A percentile compares a stretch with the other conserved stretches of the same genome.
phyloP scores from a whole-genome alignment of 805 yeast species.

The Candida piceae region DNA sequence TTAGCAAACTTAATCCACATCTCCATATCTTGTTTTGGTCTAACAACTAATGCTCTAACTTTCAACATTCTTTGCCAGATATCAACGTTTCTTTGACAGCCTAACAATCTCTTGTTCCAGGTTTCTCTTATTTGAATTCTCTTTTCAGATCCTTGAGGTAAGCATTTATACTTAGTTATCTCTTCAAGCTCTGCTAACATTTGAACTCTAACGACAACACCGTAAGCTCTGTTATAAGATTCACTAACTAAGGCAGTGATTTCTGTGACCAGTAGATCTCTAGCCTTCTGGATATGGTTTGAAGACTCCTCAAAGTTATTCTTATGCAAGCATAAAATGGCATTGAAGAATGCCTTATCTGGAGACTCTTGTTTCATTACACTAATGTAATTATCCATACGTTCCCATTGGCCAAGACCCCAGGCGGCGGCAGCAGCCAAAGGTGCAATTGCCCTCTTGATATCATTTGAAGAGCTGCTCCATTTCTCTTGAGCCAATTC shows the following conservation, averaged over 20 bases:
- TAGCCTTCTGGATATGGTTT: constrained; percentile 72
- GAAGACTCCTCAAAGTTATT: constrained; percentile 81
- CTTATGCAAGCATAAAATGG: constrained; percentile 79
- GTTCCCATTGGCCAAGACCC: constrained; percentile 97
- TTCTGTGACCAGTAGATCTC: constrained; percentile 88
- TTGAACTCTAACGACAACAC: constrained; percentile 94
- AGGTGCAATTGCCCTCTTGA: constrained; percentile 84
- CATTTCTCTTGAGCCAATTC: constrained; percentile 84
- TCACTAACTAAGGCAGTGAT: constrained; percentile 92
- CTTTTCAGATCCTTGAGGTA: constrained; percentile 79
- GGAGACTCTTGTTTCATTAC: constrained; percentile 93
- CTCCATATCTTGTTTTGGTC: constrained; percentile 94
- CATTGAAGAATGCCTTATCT: constrained; percentile 91
- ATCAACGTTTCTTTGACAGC: constrained; percentile 95
- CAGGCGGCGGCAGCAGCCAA: constrained; percentile 98
- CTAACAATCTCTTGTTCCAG: constrained; percentile 88
- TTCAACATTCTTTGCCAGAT: constrained; percentile 97
- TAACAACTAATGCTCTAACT: constrained; percentile 87
- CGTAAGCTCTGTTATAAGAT: constrained; percentile 93
- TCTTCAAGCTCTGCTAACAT: constrained; percentile 97
- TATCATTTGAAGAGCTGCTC: constrained; percentile 67
- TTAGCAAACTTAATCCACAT: constrained; percentile 99
- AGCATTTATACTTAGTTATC: constrained; percentile 79
- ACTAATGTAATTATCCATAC: constrained; percentile 84
- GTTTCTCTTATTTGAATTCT: constrained; percentile 77